Conservation (phyloP, 208 protist genomes). For the Acanthamoeba triangularis region DNA sequence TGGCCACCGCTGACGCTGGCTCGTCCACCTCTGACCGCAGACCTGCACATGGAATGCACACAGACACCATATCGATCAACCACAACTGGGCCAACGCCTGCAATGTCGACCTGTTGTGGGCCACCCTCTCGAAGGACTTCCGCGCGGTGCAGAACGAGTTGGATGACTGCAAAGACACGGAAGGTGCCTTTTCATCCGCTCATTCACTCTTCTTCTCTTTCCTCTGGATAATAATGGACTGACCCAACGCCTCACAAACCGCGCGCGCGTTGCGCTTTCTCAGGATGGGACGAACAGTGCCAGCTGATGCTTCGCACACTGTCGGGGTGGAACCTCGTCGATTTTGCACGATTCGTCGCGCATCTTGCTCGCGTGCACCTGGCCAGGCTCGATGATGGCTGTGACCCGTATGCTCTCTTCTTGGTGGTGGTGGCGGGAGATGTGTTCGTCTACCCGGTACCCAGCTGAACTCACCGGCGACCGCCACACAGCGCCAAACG, state of each 20-base stretch:
- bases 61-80: constrained; percentile 72
- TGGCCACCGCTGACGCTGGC: neutral
- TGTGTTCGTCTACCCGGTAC: neutral
- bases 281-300: constrained; percentile 70
- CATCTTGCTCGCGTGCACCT: constrained; percentile 35
- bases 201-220: too few relatives aligned
- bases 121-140: neutral
- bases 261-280: neutral
- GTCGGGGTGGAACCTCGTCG: constrained; percentile 45
- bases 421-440: neutral
- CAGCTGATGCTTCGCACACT: constrained; percentile 38
- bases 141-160: constrained; percentile 9
- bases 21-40: neutral
- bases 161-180: constrained; percentile 70
- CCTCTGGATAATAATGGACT: neutral
- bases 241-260: neutral
- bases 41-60: neutral
- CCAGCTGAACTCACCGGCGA: neutral
- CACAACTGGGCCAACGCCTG: constrained; percentile 75
- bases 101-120: constrained; percentile 65
- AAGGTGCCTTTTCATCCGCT: neutral
- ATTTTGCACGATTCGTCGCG: constrained; percentile 1
- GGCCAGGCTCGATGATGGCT: neutral
- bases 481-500: too few relatives aligned
- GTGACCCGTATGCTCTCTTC: neutral